phyloP scores from a whole-genome alignment of 305 asterid genomes.

The Nicotiana rustica region DNA sequence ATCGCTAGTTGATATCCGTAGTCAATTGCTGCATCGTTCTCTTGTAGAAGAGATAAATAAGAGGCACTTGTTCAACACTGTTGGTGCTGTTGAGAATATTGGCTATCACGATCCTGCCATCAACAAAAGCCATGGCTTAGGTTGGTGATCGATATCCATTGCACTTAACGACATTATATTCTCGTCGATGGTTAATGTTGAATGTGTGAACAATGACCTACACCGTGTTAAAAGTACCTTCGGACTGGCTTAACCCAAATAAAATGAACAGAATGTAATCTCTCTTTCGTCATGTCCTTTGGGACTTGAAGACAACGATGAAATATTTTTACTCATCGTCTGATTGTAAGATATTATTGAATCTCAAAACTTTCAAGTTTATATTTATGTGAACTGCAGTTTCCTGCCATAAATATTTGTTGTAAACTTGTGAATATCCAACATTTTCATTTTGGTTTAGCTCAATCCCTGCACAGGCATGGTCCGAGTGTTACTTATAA shows the following conservation, averaged over 20 bases:
- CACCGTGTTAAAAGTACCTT: too few species aligned
- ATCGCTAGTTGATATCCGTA: conserved; percentile 67
- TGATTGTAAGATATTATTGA: background rate
- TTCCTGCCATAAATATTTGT: background rate
- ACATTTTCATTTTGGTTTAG: background rate
- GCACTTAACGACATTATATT: background rate
- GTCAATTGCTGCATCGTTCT: conserved; percentile 68
- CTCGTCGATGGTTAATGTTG: background rate
- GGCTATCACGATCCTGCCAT: conserved; percentile 55
- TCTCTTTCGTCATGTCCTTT: background rate
- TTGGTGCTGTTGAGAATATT: conserved; percentile 74
- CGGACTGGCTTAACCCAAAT: background rate
- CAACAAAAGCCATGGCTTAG: background rate
- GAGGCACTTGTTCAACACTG: conserved; percentile 67
- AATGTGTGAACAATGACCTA: too few species aligned
- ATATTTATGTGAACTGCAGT: background rate
- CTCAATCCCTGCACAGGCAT: background rate
- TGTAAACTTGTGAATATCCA: background rate
- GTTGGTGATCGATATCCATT: conserved; percentile 3
- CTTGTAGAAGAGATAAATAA: conserved; percentile 72
- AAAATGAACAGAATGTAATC: background rate
- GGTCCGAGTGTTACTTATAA: too few species aligned
- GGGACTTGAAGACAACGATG: background rate
- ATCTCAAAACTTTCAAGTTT: background rate
- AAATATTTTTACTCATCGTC: background rate